Evolutionary conservation across 192 early-diverging fungal species (phyloP).

Genomic region (Ambispora gerdemannii): DNA sequence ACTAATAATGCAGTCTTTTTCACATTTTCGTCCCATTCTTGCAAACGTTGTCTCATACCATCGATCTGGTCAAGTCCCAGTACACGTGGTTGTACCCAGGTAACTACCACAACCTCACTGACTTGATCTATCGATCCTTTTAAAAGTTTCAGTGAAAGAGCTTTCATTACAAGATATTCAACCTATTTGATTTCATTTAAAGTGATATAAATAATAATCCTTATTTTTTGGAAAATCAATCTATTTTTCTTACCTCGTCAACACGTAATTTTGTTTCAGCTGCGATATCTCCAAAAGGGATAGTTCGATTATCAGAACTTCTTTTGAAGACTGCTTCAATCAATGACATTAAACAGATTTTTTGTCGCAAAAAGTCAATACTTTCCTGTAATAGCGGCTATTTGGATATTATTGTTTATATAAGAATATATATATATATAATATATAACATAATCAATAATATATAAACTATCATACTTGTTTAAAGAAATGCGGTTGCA

Average conservation of each 20-base stretch:
- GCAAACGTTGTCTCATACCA: constrained; percentile 74
- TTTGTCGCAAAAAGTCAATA: constrained; percentile 79
- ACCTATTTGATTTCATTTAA: constrained; percentile 46
- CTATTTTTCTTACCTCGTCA: constrained; percentile 54
- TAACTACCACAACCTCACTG: constrained; percentile 77
- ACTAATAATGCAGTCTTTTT: constrained; percentile 65
- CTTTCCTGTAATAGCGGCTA: constrained; percentile 80
- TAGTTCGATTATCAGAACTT: constrained; percentile 65
- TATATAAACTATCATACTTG: constrained; percentile 42
- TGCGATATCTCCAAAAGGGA: constrained; percentile 80
- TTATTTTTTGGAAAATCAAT: neutral
- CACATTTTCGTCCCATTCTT: constrained; percentile 85
- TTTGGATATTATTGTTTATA: constrained; percentile 23
- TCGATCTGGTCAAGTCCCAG: constrained; percentile 87
- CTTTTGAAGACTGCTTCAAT: constrained; percentile 93
- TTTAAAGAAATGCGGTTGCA: constrained; percentile 66
- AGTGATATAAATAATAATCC: neutral
- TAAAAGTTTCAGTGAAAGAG: constrained; percentile 87
- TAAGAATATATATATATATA: constrained; percentile 22
- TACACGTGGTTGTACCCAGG: constrained; percentile 98
- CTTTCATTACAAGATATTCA: constrained; percentile 98
- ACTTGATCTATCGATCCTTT: constrained; percentile 96
- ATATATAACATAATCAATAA: neutral
- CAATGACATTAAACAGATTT: constrained; percentile 96
- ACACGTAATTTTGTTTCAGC: constrained; percentile 71